Evolutionary conservation across 1,284 basidiomycete genomes (phyloP), one percentile per base, ranked within the genome.

Genomic region (Cryptococcus sp.): DNA sequence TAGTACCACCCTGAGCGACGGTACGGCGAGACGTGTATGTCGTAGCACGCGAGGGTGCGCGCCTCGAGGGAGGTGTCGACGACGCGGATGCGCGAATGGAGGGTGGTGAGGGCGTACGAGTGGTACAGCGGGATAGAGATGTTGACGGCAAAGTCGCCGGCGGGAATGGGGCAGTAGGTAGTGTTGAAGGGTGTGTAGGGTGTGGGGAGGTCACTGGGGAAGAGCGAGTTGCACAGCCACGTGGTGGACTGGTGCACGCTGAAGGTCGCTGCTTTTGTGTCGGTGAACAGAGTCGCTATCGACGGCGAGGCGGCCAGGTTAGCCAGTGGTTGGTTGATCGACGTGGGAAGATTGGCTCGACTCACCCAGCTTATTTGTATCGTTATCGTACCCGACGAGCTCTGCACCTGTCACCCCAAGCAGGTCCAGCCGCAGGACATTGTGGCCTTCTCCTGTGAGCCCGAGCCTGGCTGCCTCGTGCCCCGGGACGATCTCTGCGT

Each of bases 111-210:
- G 20, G 85, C 84, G 71, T 89, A 89, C 52, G 83, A 80, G 44
- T 81, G 72, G 46, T 82, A 82, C 69, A 91, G 84, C 0, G 87
- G 87, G 43, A 93, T 82, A 9, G 83, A 81, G 9, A 91, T 80
- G 28, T 90, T 86, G 66, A 98, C 84, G 0, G 87, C 92, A 68
- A 96, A 87, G 13, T 83, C 82, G 0, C 93, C 93, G 2, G 84
- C 79, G 2, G 80, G 68, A 46, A 93, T 78, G 11, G 89, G 88
- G 72, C 91, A 95, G 69, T 85, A 90, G 16, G 80, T 80, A 35
- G 72, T 73, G 59, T 80, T 77, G 64, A 78, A 77, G n/a, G 75
- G 69, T 23, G 55, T 59, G 57, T 75, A 74, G 1, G 71, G 67
- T 8, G 71, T 53, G 13, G 84, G 81, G 18, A 88, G 79, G 8